Conservation (phyloP, 2,329 filamentous ascomycete species). For the Xylaria sp. region DNA sequence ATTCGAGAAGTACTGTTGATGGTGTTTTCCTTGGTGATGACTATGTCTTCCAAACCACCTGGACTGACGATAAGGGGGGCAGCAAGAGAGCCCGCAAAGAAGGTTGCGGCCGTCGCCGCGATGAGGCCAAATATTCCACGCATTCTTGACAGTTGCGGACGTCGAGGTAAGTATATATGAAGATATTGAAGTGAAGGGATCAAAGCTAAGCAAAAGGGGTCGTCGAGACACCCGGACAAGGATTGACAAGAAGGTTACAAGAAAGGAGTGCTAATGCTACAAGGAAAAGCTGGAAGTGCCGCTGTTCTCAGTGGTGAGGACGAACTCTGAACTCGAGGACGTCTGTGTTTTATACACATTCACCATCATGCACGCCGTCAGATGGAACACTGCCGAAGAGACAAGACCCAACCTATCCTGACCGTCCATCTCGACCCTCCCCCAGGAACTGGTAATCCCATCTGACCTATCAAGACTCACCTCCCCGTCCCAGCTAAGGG, state of each 20-base stretch:
- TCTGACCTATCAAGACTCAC: conserved; percentile 6
- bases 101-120: conserved; percentile 23
- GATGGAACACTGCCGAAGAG: background rate
- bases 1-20: conserved; percentile 34
- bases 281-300: conserved; percentile 10
- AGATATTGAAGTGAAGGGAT: conserved; percentile 1
- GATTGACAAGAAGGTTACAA: conserved; percentile 24
- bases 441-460: background rate
- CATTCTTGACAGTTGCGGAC: conserved; percentile 21
- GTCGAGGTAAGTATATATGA: conserved; percentile 12
- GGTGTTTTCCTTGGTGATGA: conserved; percentile 36
- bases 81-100: conserved; percentile 31
- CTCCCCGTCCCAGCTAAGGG: conserved; percentile 20
- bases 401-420: background rate
- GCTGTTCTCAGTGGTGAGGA: conserved; percentile 12
- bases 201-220: conserved; percentile 17
- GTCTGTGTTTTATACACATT: background rate
- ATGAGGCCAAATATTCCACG: conserved; percentile 26
- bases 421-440: background rate
- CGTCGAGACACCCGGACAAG: conserved; percentile 19
- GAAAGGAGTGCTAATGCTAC: conserved; percentile 25
- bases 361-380: conserved; percentile 10
- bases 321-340: background rate
- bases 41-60: conserved; percentile 30
- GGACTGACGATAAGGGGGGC: conserved; percentile 23